Base-by-base conservation (phyloP, 1,284 basidiomycete genomes). In the Rhodofomes roseus region DNA sequence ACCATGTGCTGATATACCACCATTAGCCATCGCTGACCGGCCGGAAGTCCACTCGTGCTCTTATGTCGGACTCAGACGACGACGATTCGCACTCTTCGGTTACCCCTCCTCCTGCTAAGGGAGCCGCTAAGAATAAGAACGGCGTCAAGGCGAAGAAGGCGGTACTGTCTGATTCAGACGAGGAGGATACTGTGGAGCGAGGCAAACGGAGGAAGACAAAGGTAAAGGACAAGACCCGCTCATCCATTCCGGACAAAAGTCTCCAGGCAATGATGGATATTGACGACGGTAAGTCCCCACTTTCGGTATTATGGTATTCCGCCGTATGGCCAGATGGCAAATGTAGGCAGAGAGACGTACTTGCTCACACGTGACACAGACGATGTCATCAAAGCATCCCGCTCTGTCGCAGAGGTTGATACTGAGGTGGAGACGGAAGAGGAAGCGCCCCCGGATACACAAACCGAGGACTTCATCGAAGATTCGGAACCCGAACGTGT, bases 241-340 rank as follows among this genome's bases (percentile, higher is more conserved):
- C 56, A 18, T 70, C 71, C 5, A 72, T 76, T 31, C 70, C 70
- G 1, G 75, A 79, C 63, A 71, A 65, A 61, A 84, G 83, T 52
- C 70, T 85, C 31, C 74, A 74, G 46, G 85, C 81, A 12, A 82
- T 91, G 78, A 90, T 91, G 89, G 89, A 92, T 58, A 79, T 90
- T 56, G 86, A 89, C 62, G 88, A 92, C 68, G 82, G 87, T 87
- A 56, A 37, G 78, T 39, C 27, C n/a, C 46, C 23, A 16, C 37
- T 8, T 12, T 3, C 16, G 16, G 3, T 4, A 6, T 9, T 16
- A 16, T 16, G 31, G 12, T 16, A 16, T 18, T 14, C 37, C 16
- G 5, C 16, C 37, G 37, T 39, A 6, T 39, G 37, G 4, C 37
- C 37, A 39, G 37, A 39, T 18, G 7, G 37, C 14, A 18, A 9